Evolutionary conservation across 345 rosid species (phyloP).

Genomic region (Hirschfeldia incana): DNA sequence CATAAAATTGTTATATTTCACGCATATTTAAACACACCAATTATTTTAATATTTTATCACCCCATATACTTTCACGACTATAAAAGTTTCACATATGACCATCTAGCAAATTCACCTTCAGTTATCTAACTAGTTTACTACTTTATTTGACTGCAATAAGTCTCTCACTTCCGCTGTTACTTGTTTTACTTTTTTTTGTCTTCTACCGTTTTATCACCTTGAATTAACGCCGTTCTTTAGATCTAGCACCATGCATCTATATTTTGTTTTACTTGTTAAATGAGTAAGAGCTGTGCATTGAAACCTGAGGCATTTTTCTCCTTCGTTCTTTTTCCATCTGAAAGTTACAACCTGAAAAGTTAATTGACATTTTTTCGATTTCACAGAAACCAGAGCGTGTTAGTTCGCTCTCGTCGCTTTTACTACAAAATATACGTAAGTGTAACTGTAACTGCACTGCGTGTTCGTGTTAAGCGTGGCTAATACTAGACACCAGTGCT

Average conservation of each 20-base stretch:
- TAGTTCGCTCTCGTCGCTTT: background rate
- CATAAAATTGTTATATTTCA: background rate
- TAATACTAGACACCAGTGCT: background rate
- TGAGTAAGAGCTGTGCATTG: slow-evolving; percentile 29
- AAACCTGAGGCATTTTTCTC: slow-evolving; percentile 35
- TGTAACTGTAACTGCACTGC: background rate
- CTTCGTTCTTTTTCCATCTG: slow-evolving; percentile 28
- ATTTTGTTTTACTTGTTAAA: background rate
- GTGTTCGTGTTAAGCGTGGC: background rate
- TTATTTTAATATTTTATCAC: background rate
- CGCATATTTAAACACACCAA: background rate
- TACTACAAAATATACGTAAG: background rate
- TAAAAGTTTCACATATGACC: background rate
- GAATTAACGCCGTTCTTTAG: background rate
- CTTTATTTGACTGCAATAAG: slow-evolving; percentile 3
- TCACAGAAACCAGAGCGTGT: background rate
- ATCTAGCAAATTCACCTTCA: background rate
- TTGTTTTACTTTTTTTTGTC: background rate
- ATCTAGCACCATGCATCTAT: background rate
- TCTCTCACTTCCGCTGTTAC: background rate
- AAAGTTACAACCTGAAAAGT: slow-evolving; percentile 28
- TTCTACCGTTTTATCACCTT: background rate
- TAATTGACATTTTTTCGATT: slow-evolving; percentile 7
- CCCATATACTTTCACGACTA: background rate
- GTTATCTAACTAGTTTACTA: background rate